Base-by-base conservation (phyloP, 2,329 filamentous ascomycete genomes). In the Fusarium sp. region DNA sequence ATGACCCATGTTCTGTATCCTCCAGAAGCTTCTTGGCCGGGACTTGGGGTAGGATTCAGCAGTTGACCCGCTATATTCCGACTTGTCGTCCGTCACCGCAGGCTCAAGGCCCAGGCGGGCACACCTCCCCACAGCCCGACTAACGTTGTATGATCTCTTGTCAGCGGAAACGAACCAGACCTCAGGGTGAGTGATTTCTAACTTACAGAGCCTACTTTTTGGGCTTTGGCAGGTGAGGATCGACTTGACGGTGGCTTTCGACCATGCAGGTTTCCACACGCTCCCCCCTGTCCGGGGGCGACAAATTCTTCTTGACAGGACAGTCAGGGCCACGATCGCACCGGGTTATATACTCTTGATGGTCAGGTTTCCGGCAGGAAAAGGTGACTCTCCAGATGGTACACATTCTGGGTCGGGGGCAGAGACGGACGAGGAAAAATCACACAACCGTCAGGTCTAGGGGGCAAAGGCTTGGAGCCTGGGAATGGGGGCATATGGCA, bases 201-300 rank as follows among this genome's bases (percentile, higher is more conserved):
- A 48, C 62, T 48, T 41, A 57, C 25, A 39, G n/a, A 14, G 59
- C 37, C 56, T 61, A 64, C 32, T 64, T 30, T 52, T 48, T 61
- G 32, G 61, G 70, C 52, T 37, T 66, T 20, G 57, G 62, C 2
- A 68, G 39, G 54, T 69, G 69, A 67, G 69, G 48, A 34, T 72
- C 63, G 50, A 71, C 30, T 39, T 63, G 9, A 34, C 32, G 59
- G 56, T 71, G 56, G 57, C 43, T 71, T 35, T 62, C 54, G 35
- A 64, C 48, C 56, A 69, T 65, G 68, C 72, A 71, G 16, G 63
- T 68, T 54, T 71, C 65, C 43, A 56, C 61, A 63, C 52, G 54
- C 27, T 62, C 65, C 34, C 70, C 63, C 63, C 60, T 68, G 57
- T 66, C 56, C 23, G 57, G 67, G 18, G 20, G 27, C 25, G 52